Conservation (phyloP, 306 rosid genomes). For the Inga leiocalycina region DNA sequence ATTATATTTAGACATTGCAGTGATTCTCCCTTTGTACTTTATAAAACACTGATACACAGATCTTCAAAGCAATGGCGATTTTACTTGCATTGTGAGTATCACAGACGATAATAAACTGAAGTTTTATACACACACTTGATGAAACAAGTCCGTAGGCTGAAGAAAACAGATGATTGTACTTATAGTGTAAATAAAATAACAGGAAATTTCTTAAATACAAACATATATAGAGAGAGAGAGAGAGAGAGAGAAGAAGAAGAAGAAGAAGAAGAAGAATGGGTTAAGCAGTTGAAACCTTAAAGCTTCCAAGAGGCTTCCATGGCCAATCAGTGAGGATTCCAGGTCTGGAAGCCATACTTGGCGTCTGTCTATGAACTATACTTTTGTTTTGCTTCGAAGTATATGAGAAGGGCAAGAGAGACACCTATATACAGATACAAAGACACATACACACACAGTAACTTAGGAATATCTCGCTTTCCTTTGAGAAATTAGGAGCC, state of each 20-base stretch:
- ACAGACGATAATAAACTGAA: too few species aligned
- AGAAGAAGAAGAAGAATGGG: neutral
- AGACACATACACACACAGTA: too few species aligned
- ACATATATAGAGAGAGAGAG: neutral
- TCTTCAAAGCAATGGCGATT: neutral
- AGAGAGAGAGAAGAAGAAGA: neutral
- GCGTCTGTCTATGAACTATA: neutral
- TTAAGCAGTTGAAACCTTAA: neutral
- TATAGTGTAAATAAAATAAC: too few species aligned
- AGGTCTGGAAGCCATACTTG: conserved; percentile 16
- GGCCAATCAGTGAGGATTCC: conserved; percentile 26
- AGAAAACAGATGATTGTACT: too few species aligned
- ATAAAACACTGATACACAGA: too few species aligned
- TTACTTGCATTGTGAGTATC: neutral
- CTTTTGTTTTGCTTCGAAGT: neutral
- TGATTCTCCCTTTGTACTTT: too few species aligned
- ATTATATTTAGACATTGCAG: too few species aligned
- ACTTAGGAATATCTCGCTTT: neutral
- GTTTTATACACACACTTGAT: neutral
- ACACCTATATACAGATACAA: neutral
- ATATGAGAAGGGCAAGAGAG: neutral
- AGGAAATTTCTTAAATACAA: neutral
- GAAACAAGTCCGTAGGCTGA: neutral
- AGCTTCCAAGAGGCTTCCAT: conserved; percentile 26
- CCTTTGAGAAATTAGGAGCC: neutral